Base-by-base conservation (phyloP, 176 grass and related monocot genomes). In the Raddia distichophylla region DNA sequence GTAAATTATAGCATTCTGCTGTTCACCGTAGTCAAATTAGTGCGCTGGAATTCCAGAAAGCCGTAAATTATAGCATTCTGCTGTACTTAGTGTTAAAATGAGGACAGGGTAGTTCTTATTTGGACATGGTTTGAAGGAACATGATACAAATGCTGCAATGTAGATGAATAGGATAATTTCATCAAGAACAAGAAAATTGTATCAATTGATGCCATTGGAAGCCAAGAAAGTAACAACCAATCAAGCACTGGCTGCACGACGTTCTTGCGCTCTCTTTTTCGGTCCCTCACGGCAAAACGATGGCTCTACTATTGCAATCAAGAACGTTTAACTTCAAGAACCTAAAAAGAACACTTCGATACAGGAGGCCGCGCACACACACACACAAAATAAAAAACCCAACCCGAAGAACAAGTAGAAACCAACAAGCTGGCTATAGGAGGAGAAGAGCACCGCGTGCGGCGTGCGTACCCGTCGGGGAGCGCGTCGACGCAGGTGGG, bases 401-500 rank as follows among this genome's bases (percentile, higher is more conserved):
- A 3, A 66, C 27, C 5, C 34, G 8, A 69, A 18, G 18, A n/a
- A 47, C 67, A 69, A 48, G 8, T 10, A 45, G 17, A 48, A 5
- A 69, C 8, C 6, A 71, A 15, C 4, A 32, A 71, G 45, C 20
- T 13, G 46, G 35, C 33, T 10, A 50, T 35, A 17, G 2, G 2
- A 15, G 14, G 17, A 58, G 16, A 43, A 17, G 33, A 40, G 48
- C 63, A 54, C 54, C 63, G n/a, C n/a, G n/a, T n/a, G n/a, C n/a
- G n/a, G 37, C 49, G 35, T 1, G 33, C 17, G 43, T 89, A 89
- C 89, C 89, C 77, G 18, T 89, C 42, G 17, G 84, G 92, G 35
- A 94, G 92, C 42, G 57, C 8, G 52, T 94, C 92, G 56, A 94
- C 50, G 73, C 81, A 91, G 89, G 89, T 94, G 48, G 84, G 89